These are phyloP conservation scores for Penicillium sp. DNA, from an alignment of 2,329 filamentous ascomycete genomes.

Conservation along the genomic window DNA sequence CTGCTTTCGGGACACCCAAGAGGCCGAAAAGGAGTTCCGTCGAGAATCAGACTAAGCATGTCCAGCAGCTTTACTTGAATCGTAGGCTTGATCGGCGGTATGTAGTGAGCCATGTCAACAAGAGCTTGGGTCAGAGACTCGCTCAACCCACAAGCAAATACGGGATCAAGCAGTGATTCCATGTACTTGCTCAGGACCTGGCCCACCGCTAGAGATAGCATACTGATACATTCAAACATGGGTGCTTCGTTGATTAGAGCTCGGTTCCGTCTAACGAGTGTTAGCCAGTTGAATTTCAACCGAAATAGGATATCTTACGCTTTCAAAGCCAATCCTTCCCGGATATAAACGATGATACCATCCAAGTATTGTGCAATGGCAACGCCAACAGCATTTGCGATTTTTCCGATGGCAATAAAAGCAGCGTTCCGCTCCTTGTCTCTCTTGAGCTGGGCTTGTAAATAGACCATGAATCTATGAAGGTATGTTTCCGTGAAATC, in stretches of 20 bases:
- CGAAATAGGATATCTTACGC: conserved; percentile 54
- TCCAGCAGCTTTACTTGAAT: conserved; percentile 95
- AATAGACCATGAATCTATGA: conserved; percentile 95
- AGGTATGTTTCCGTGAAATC: conserved; percentile 88
- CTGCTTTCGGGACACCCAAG: conserved; percentile 89
- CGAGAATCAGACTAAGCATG: conserved; percentile 92
- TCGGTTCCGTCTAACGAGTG: conserved; percentile 57
- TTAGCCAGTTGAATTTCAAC: conserved; percentile 32
- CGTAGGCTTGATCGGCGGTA: conserved; percentile 87
- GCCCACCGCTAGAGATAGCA: conserved; percentile 90
- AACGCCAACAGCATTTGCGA: conserved; percentile 94
- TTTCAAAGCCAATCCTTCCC: conserved; percentile 84
- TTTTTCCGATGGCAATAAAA: conserved; percentile 93
- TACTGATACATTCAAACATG: conserved; percentile 97
- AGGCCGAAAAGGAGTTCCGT: conserved; percentile 88
- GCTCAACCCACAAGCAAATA: conserved; percentile 94
- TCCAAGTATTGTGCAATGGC: conserved; percentile 95
- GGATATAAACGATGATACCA: conserved; percentile 88
- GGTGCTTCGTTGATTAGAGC: conserved; percentile 66
- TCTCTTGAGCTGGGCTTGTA: conserved; percentile 91
- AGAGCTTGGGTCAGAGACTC: conserved; percentile 92
- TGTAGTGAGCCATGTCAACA: conserved; percentile 98
- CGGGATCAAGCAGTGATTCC: conserved; percentile 91
- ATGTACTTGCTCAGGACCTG: conserved; percentile 98
- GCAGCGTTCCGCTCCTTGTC: conserved; percentile 93